These are phyloP conservation scores for Yamadazyma endophytica DNA, from an alignment of 805 yeast genomes.

Conservation along the genomic window DNA sequence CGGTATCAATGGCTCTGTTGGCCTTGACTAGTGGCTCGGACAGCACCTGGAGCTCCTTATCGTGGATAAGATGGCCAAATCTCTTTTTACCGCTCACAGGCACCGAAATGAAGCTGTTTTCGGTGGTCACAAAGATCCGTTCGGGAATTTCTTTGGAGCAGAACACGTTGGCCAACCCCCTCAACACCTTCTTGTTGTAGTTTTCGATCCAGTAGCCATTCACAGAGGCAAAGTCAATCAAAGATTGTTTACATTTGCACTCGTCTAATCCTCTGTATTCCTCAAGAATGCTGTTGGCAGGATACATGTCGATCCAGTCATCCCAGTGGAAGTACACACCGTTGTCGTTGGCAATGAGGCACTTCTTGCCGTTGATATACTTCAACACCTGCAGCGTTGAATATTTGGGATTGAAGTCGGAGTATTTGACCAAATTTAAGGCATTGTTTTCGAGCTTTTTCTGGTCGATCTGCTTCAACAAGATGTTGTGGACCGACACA, in stretches of 20 bases:
- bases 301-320: slow-evolving; percentile 31
- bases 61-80: slow-evolving; percentile 10
- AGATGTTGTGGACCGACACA: slow-evolving; percentile 9
- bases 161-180: slow-evolving; percentile 32
- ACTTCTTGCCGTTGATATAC: slow-evolving; percentile 3
- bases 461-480: slow-evolving; percentile 17
- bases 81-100: slow-evolving; percentile 25
- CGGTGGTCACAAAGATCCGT: slow-evolving; percentile 20
- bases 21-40: no score
- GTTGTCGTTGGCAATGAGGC: slow-evolving; percentile 3
- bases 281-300: slow-evolving; percentile 18
- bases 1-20: no score
- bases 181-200: slow-evolving; percentile 24
- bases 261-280: slow-evolving; percentile 11
- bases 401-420: slow-evolving; percentile 23
- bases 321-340: slow-evolving; percentile 39
- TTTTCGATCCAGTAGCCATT: slow-evolving; percentile 32
- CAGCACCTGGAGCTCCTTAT: neutral
- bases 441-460: slow-evolving; percentile 17
- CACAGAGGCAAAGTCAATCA: slow-evolving; percentile 20
- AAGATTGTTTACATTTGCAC: slow-evolving; percentile 21
- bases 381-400: slow-evolving; percentile 10
- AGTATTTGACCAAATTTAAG: slow-evolving; percentile 17
- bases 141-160: slow-evolving; percentile 27
- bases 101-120: slow-evolving; percentile 19